Base-by-base conservation (phyloP, 2,329 filamentous ascomycete species). In the Alternaria sp. region DNA sequence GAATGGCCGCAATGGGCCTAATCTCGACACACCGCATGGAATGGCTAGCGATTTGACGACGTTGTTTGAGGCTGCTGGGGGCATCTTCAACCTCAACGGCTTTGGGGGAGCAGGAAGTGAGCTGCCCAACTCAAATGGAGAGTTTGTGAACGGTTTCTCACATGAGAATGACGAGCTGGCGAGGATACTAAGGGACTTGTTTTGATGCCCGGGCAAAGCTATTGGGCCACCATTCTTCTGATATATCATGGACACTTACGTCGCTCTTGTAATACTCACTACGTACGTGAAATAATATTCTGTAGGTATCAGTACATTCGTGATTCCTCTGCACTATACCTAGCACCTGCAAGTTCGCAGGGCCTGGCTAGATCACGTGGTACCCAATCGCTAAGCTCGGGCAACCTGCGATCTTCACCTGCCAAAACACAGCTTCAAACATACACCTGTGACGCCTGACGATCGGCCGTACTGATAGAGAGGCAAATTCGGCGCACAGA, bases 41-140 rank as follows among this genome's bases (percentile, higher is more conserved):
- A 84, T 89, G 73, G 88, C 89, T 57, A 88, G 88, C 64, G 88
- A 90, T 73, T 76, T 90, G 53, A 89, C 87, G 5, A 87, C 84
- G 65, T 73, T 90, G 49, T 90, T 90, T 61, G 88, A 90, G 70
- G 86, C 88, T 40, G 87, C 88, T 5, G 88, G 88, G 0, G 85
- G 84, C 0, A 85, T 67, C 2, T 74, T 73, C n/a, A 66, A 68
- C 21, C 54, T 74, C 8, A 67, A 69, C 28, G 68, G 65, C 4
- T 74, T 69, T 57, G 70, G 68, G 8, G 62, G 59, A 1, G 54
- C 81, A 45, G 79, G 81, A 32, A 76, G 77, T 15, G 73, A 71
- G 28, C 47, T 75, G 49, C 52, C 69, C 15, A 82, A 81, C 65
- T 57, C 68, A 23, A 82, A 82, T 66, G 81, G 81, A 11, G 82